phyloP scores from a whole-genome alignment of 1,284 basidiomycete species.

The Marasmius tenuissimus region DNA sequence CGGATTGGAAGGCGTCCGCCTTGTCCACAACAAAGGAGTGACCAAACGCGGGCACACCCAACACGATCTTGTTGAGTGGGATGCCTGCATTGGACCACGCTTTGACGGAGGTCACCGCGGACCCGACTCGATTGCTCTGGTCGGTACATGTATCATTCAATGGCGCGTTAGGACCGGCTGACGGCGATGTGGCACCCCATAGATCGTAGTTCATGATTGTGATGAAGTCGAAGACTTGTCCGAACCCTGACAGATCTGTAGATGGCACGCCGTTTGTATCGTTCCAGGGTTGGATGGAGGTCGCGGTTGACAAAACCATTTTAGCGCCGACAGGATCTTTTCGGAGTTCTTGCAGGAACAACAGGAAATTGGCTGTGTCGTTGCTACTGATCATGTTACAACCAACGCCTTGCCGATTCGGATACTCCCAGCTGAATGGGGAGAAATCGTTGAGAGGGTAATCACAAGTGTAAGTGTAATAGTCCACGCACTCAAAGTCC shows the following conservation, averaged over 20 bases:
- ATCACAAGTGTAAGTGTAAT: neutral
- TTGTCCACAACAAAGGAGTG: conserved; percentile 43
- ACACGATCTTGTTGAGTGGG: conserved; percentile 64
- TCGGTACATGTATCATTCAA: conserved; percentile 65
- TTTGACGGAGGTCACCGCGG: conserved; percentile 61
- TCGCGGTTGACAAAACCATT: conserved; percentile 75
- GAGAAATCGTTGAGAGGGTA: conserved; percentile 6
- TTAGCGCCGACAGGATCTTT: conserved; percentile 52
- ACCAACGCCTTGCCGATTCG: conserved; percentile 65
- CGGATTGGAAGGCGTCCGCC: conserved; percentile 27
- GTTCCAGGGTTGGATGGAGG: conserved; percentile 67
- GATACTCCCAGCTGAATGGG: conserved; percentile 81
- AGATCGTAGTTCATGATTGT: conserved; percentile 18
- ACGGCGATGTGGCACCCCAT: neutral
- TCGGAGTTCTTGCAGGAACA: conserved; percentile 76
- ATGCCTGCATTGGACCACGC: conserved; percentile 70
- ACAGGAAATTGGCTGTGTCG: conserved; percentile 74
- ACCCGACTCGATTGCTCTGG: conserved; percentile 48
- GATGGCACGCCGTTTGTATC: conserved; percentile 57
- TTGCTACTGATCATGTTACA: conserved; percentile 65
- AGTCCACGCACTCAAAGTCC: conserved; percentile 74
- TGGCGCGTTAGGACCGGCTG: conserved; percentile 40
- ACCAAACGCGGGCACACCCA: conserved; percentile 70
- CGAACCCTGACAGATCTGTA: conserved; percentile 68
- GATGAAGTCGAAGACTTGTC: conserved; percentile 75